Conservation (phyloP, 2,329 filamentous ascomycete genomes). For the Sporothrix pseudoabietina region DNA sequence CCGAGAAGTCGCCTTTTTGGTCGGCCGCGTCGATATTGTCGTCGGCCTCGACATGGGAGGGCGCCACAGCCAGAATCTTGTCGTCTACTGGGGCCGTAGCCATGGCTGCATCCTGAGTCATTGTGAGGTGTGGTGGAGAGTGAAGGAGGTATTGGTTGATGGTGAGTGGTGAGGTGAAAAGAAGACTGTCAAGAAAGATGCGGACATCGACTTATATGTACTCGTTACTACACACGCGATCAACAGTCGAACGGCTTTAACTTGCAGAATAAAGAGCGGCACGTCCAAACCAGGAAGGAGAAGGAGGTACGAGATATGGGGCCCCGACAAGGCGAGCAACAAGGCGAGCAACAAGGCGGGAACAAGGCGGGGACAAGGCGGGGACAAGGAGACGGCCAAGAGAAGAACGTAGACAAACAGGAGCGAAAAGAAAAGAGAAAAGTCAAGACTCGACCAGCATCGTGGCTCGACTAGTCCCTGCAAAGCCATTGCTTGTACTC, state of each 20-base stretch:
- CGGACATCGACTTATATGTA: not conserved
- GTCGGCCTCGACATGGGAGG: not conserved
- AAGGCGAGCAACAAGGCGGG: not conserved
- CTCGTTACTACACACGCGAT: not conserved
- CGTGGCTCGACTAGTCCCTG: not conserved
- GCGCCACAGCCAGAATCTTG: not conserved
- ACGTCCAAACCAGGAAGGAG: slow-evolving; percentile 2
- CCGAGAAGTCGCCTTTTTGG: not conserved
- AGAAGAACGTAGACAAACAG: too few relatives aligned
- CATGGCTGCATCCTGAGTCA: not conserved
- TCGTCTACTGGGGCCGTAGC: not conserved
- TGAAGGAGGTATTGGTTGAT: not conserved
- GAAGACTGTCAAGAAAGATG: not conserved
- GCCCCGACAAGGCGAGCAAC: not conserved
- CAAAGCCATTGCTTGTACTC: not conserved
- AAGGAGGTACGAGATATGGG: not conserved
- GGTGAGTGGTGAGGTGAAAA: not conserved
- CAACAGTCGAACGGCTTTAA: not conserved
- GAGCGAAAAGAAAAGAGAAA: not conserved
- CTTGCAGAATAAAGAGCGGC: not conserved
- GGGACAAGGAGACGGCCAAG: not conserved
- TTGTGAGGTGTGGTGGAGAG: not conserved
- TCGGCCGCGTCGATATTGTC: not conserved
- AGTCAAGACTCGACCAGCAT: not conserved
- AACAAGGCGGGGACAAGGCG: not conserved